phyloP scores from a whole-genome alignment of 1,284 basidiomycete genomes.

The Meripilus lineatus region DNA sequence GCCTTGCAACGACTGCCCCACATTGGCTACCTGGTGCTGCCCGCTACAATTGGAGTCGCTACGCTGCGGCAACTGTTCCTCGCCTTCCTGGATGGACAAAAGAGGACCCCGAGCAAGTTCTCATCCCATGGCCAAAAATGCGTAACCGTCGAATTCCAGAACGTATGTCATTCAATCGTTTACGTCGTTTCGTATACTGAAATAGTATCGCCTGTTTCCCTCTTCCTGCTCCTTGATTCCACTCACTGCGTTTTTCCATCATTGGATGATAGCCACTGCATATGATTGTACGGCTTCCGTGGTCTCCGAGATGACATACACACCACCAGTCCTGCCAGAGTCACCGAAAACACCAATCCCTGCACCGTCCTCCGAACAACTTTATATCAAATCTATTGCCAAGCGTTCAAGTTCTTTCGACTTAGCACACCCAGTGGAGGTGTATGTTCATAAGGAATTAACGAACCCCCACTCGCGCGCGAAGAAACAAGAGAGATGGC shows the following conservation, averaged over 20 bases:
- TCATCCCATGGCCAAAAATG: constrained; percentile 65
- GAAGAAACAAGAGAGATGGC: constrained; percentile 74
- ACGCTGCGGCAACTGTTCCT: constrained; percentile 60
- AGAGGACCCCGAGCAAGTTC: constrained; percentile 31
- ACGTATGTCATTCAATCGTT: constrained; percentile 48
- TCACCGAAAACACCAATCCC: constrained; percentile 34
- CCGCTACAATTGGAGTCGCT: constrained; percentile 61
- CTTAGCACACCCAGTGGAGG: constrained; percentile 55
- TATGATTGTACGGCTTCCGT: constrained; percentile 58
- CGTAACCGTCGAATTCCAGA: constrained; percentile 37
- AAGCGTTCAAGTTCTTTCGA: constrained; percentile 42
- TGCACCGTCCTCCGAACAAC: constrained; percentile 43
- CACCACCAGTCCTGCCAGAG: constrained; percentile 46
- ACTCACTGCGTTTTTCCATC: too few relatives aligned
- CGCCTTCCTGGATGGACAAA: constrained; percentile 41
- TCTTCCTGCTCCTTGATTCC: constrained; percentile 1
- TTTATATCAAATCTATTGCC: constrained; percentile 54
- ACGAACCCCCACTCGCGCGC: constrained; percentile 76
- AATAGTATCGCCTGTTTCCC: too few relatives aligned
- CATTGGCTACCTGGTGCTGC: constrained; percentile 47
- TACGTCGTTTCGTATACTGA: too few relatives aligned
- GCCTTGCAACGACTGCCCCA: constrained; percentile 55
- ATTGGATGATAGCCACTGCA: constrained; percentile 42
- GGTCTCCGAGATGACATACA: constrained; percentile 64
- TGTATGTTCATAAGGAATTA: constrained; percentile 60